A percentile compares a stretch with the other conserved stretches of the same genome.
Evolutionary conservation across 164 flowering plant species (phyloP).

Genomic region (Magnolia sinica): DNA sequence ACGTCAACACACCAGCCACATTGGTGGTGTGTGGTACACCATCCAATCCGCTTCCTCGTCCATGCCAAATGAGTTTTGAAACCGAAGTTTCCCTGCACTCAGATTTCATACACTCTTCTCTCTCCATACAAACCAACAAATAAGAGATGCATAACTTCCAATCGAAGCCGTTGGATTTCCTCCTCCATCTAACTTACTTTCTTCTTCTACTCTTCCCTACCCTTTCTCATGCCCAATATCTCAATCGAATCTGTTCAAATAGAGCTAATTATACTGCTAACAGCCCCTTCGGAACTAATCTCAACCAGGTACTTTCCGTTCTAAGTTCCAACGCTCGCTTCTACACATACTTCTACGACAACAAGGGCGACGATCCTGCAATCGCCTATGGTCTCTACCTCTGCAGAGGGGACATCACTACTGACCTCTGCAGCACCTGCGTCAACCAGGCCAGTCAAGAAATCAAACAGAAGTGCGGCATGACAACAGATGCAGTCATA

Average conservation of each 20-base stretch:
- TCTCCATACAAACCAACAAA: too few relatives aligned
- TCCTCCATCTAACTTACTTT: too few relatives aligned
- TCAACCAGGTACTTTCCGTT: not conserved
- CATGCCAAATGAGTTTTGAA: too few relatives aligned
- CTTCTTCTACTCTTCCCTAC: not conserved
- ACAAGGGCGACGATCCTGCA: slow-evolving; percentile 14
- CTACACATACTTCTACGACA: not conserved
- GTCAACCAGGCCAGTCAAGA: not conserved
- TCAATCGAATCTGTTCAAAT: not conserved
- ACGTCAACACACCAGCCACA: too few relatives aligned
- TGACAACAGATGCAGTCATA: slow-evolving; percentile 3
- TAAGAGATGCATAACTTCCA: too few relatives aligned
- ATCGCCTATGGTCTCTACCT: slow-evolving; percentile 15
- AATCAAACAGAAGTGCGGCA: not conserved
- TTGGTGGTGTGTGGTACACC: too few relatives aligned
- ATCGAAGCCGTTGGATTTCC: too few relatives aligned
- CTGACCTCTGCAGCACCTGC: slow-evolving; percentile 12
- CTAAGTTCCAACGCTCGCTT: not conserved
- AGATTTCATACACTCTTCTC: too few relatives aligned
- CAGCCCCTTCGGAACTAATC: not conserved
- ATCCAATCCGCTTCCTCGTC: too few relatives aligned
- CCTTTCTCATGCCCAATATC: not conserved
- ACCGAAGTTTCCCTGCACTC: too few relatives aligned
- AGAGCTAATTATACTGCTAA: not conserved
- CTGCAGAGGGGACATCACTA: slow-evolving; percentile 20